Base-by-base conservation (phyloP, 257 asterid species). In the Solanum paucissectum region DNA sequence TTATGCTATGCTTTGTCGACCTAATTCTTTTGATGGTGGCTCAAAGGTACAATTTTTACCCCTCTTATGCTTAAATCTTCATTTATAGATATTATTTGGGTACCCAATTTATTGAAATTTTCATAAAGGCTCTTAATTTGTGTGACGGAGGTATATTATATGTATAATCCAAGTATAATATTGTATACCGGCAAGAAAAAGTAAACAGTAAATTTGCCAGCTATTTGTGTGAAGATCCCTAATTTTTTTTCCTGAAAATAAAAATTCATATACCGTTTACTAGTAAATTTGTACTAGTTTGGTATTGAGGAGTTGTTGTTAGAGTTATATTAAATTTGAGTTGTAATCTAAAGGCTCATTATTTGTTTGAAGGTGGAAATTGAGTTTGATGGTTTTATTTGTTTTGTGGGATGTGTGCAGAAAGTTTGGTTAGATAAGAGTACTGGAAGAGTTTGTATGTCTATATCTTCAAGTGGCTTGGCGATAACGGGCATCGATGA, bases 401-500 rank as follows among this genome's bases (percentile, higher is more conserved):
- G 29, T 71, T 46, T 20, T 12, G 83, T 88, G 89, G 83, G 88
- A 84, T 89, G 83, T 42, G 55, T 91, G 95, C 97, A 96, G 99
- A 93, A 90, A 91, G 98, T 91, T 9, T 96, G 99, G 98, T 69
- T 96, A 89, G 98, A 96, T 88, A 95, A 94, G 92, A 89, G 88
- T 73, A 91, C 90, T 12, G 98, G 95, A 36, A 93, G 92, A 87
- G 89, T 94, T 83, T 96, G 98, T 88, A 89, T 96, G 94, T 92
- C 93, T 23, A 87, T 96, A 46, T 89, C 98, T 33, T 94, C 98
- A 25, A 91, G 90, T 82, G 98, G 97, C 62, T 90, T 96, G 91
- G 88, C 91, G 1, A 96, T 96, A 40, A 96, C 98, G 3, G 99
- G 99, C 79, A 95, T 96, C 36, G 98, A 93, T 85, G 99, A 96